Base-by-base conservation (phyloP, 768 basidiomycete species). In the Phlebiopsis gigantea region DNA sequence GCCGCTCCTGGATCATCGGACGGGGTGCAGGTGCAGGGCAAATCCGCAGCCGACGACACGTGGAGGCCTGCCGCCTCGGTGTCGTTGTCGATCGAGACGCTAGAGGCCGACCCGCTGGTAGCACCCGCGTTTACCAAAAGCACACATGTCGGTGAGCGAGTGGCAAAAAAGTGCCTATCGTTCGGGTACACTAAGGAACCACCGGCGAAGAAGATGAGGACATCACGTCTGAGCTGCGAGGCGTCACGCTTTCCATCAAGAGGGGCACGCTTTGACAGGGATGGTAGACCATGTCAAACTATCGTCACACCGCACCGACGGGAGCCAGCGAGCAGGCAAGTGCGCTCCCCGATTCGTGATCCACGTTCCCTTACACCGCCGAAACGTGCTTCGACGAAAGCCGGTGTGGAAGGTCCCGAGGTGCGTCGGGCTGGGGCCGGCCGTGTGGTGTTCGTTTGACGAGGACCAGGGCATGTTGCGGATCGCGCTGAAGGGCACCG, bases 331-430 rank as follows among this genome's bases (percentile, higher is more conserved):
- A 17, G 55, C 83, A 29, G 67, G 82, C 83, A 61, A 70, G 79
- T 75, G n/a, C 53, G 22, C 53, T n/a, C n/a, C n/a, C n/a, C n/a
- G n/a, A n/a, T n/a, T n/a, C n/a, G n/a, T n/a, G n/a, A n/a, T n/a
- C n/a, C n/a, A n/a, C n/a, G n/a, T n/a, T n/a, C n/a, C 44, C 50
- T 54, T 34, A 14, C 45, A 31, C 53, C 44, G 39, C 53, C 58
- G 59, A 86, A n/a, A n/a, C n/a, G 86, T 87, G 14, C 87, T 88
- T 70, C 80, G 85, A 6, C 81, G 86, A 4, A 85, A 87, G 60
- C 86, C 84, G 0, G 68, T 88, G 26, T 81, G 82, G 75, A 82
- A 87, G 63, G 81, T 87, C 0, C 80, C 85, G 0, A 82, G 87
- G 82, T 87, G 85, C 63, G 72, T 84, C 43, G 78, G 79, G 22